These are phyloP conservation scores for Serendipita sp. DNA, from an alignment of 768 basidiomycete species.

Conservation along the genomic window DNA sequence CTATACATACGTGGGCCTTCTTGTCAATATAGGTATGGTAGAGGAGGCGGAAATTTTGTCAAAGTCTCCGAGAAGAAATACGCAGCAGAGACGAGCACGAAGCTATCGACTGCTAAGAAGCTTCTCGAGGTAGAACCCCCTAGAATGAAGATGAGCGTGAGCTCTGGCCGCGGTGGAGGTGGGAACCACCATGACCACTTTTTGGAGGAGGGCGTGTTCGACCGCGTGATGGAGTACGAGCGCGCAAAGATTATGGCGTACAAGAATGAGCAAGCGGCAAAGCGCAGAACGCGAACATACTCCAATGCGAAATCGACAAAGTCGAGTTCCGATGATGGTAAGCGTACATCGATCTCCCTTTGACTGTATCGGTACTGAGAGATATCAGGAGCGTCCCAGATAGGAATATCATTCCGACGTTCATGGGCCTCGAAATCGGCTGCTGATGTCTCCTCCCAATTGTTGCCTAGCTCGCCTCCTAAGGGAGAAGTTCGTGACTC, in stretches of 20 bases:
- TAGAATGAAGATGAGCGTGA: not conserved
- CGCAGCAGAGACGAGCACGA: not conserved
- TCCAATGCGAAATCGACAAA: not conserved
- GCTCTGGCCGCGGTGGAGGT: not conserved
- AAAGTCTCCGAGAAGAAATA: not conserved
- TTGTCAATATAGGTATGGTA: not conserved
- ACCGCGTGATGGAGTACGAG: constrained; percentile 1
- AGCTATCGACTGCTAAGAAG: not conserved
- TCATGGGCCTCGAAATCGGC: constrained; percentile 2
- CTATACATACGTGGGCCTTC: not conserved
- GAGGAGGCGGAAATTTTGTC: not conserved
- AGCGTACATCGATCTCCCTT: not conserved
- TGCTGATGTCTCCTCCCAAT: not conserved
- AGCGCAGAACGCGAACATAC: not conserved
- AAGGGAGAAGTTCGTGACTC: not conserved
- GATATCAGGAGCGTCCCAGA: not conserved
- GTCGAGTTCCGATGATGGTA: constrained; percentile 1
- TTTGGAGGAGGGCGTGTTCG: not conserved
- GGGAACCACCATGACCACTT: not conserved
- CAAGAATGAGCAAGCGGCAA: not conserved
- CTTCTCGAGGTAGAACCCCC: not conserved
- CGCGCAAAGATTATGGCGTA: not conserved
- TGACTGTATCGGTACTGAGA: not conserved
- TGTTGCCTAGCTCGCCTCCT: not conserved
- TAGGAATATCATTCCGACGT: not conserved